Evolutionary conservation across 345 rosid species (phyloP), one percentile per base, ranked within the genome.

Genomic region (Ceriops tagal): DNA sequence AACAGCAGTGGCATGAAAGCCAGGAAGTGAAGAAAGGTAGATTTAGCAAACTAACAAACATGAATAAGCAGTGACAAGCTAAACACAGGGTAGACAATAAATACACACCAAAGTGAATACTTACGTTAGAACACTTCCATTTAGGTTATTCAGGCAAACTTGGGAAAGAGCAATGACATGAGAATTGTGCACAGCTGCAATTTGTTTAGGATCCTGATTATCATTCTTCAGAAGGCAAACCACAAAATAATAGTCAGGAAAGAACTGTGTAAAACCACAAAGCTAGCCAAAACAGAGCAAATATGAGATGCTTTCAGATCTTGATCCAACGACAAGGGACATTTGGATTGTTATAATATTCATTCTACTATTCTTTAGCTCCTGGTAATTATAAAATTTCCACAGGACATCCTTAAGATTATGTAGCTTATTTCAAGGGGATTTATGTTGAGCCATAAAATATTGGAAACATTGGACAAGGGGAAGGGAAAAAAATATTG

Each of bases 101-200:
- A 62, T 5, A 73, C 20, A 66, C 43, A 70, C 53, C 59, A 20
- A 61, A 64, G 67, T 51, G 43, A 35, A 77, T 60, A 80, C 98
- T 88, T 87, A 96, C 99, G 89, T 88, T 70, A 87, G 81, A 61
- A 80, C 34, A 62, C 77, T 75, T 69, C 98, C 98, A 81, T 83
- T 90, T 56, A 78, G 83, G 83, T 88, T 87, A 84, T 84, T 92
- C 8, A 92, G 97, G 78, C 82, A 87, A 76, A 79, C 90, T 90
- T 88, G 97, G 74, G 92, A 83, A 61, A 95, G 89, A 71, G 99
- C 90, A 74, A 76, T 73, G 71, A 77, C 80, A 74, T 88, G 92
- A 80, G 99, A 96, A 85, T 80, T 83, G 86, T 96, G 99, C 62
- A 80, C 84, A 53, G 83, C 75, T 51, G 80, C 81, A 59, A 84